Percentiles rank a stretch among this genome's conserved stretches.
Evolutionary conservation across 2,329 filamentous ascomycete species (phyloP).

Genomic region (Aureobasidium sp.): DNA sequence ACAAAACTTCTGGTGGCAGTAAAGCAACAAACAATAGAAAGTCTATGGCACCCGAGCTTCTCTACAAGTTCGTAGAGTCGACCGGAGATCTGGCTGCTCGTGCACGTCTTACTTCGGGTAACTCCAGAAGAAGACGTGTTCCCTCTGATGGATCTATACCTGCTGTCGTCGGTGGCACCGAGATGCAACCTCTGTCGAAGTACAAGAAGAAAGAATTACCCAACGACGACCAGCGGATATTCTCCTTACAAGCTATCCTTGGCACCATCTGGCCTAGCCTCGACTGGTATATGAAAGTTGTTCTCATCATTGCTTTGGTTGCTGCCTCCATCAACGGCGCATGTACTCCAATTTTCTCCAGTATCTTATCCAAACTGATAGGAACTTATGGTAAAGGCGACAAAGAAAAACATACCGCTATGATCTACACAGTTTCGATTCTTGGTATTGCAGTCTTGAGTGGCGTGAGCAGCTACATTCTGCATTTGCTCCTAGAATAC

Average conservation of each 20-base stretch:
- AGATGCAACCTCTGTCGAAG: neutral
- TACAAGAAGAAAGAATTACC: neutral
- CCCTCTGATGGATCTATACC: neutral
- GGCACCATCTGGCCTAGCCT: constrained; percentile 63
- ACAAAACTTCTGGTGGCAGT: neutral
- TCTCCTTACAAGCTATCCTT: constrained; percentile 47
- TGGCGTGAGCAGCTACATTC: constrained; percentile 54
- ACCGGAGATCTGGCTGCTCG: constrained; percentile 17
- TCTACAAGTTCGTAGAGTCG: constrained; percentile 17
- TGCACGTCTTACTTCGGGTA: constrained; percentile 4
- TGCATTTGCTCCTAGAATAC: constrained; percentile 63
- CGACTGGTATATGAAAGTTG: constrained; percentile 38
- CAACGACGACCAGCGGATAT: neutral
- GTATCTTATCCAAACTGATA: constrained; percentile 64
- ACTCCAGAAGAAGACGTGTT: constrained; percentile 8
- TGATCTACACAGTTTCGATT: constrained; percentile 62
- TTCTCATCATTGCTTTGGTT: constrained; percentile 53
- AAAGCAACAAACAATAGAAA: neutral
- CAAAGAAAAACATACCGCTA: constrained; percentile 42
- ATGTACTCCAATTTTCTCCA: constrained; percentile 67
- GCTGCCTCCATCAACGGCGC: constrained; percentile 56
- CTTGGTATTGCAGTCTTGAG: constrained; percentile 60
- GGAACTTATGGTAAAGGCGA: constrained; percentile 54
- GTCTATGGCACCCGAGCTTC: constrained; percentile 7
- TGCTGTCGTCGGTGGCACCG: neutral